Percentiles rank a stretch among this genome's conserved stretches.
Evolutionary conservation across 2,329 filamentous ascomycete genomes (phyloP).

Genomic region (Ascochyta rabiei): DNA sequence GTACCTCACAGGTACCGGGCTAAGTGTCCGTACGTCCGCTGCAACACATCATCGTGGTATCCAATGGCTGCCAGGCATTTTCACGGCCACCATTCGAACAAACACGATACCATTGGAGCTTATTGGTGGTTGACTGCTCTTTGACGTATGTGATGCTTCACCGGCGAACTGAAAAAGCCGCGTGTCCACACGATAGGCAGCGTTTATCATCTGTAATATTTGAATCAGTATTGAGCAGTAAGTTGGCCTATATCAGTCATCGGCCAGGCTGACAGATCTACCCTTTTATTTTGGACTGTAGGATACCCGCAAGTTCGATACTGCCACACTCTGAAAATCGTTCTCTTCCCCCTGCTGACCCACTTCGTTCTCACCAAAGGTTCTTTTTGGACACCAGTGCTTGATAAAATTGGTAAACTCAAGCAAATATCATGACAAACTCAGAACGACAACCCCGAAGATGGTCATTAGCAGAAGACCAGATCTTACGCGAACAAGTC

Average conservation of each 20-base stretch:
- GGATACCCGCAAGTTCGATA: not conserved
- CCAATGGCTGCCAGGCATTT: slow-evolving; percentile 1
- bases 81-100: not conserved
- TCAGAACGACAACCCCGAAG: slow-evolving; percentile 6
- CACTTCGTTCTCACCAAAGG: not conserved
- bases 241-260: not conserved
- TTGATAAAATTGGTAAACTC: not conserved
- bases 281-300: not conserved
- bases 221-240: not conserved
- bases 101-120: not conserved
- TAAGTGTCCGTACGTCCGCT: not conserved
- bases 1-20: not conserved
- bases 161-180: not conserved
- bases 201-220: not conserved
- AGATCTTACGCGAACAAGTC: slow-evolving; percentile 33
- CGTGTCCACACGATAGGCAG: not conserved
- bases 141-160: slow-evolving; percentile 1
- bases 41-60: not conserved
- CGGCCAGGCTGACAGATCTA: not conserved
- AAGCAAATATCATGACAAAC: not conserved
- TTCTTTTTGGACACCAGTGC: not conserved
- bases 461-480: slow-evolving; percentile 34
- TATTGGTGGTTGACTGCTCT: not conserved
- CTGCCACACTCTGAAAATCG: not conserved
- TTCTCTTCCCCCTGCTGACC: not conserved